Base-by-base conservation (phyloP, 2,329 filamentous ascomycete genomes). In the Paecilomyces variotii region DNA sequence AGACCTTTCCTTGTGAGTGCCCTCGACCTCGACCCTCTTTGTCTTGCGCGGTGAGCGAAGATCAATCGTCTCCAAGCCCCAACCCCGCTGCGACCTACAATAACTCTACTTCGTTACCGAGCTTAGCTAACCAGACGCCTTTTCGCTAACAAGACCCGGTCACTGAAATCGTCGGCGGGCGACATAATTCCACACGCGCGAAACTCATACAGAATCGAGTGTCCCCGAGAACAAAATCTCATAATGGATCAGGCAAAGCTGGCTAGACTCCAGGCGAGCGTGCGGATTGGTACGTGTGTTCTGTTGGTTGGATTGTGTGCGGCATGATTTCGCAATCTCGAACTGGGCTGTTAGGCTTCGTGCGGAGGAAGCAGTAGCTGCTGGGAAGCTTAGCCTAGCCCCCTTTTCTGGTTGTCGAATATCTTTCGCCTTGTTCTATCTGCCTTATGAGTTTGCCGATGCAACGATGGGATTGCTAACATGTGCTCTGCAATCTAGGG, bases 241-340 rank as follows among this genome's bases (percentile, higher is more conserved):
- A 81, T 70, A 68, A 86, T 87, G 84, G 84, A 87, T 82, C 79
- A 82, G 72, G 83, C 83, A 75, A 87, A 86, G 81, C 77, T 87
- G 72, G 83, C 82, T 74, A 83, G 78, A 75, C 83, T 87, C 82
- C 84, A 86, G 78, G 79, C 81, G 78, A 83, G 82, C 70, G 83
- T 84, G 74, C 82, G 84, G 76, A 90, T 87, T 79, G 88, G 88
- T 90, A 85, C 71, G 87, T 85, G 59, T 59, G 56, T 59, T 58
- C 24, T 59, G 24, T 59, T 61, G 56, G 57, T 25, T 45, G 58
- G 55, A 24, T 52, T 55, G 49, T 35, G 54, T 55, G 39, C 39
- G 28, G 24, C 56, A 26, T 50, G 35, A 34, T 50, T n/a, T 55
- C 35, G 52, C 27, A 53, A 49, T 50, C 26, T 34, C 54, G 49